Percentiles rank a stretch among this genome's conserved stretches.
phyloP scores from a whole-genome alignment of 2,329 filamentous ascomycete genomes.

The Penicillium rolfsii region DNA sequence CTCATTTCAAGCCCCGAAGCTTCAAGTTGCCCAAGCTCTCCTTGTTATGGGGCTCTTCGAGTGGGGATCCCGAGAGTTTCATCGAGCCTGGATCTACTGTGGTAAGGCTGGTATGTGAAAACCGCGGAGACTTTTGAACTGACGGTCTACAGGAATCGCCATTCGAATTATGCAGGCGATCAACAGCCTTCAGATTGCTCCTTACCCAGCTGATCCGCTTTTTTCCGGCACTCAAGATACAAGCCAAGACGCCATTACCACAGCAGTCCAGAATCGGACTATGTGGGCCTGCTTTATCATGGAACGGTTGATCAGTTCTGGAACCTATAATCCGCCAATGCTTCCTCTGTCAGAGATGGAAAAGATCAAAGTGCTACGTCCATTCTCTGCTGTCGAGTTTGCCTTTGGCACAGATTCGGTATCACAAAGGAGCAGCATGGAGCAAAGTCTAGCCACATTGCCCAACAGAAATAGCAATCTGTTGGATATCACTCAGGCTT shows the following conservation, averaged over 20 bases:
- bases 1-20: conserved; percentile 31
- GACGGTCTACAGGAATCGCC: conserved; percentile 36
- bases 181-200: conserved; percentile 15
- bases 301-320: conserved; percentile 51
- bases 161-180: conserved; percentile 45
- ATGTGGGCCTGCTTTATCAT: conserved; percentile 54
- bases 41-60: conserved; percentile 48
- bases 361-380: conserved; percentile 18
- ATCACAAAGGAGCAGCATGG: conserved; percentile 15
- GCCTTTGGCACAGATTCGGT: conserved; percentile 40
- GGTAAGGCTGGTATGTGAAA: background rate
- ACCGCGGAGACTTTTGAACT: background rate
- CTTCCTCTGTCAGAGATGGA: conserved; percentile 27
- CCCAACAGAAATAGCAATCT: conserved; percentile 9
- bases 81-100: conserved; percentile 51
- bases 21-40: conserved; percentile 46
- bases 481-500: conserved; percentile 24
- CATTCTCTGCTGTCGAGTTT: conserved; percentile 37
- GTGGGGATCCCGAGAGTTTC: conserved; percentile 49
- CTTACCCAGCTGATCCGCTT: conserved; percentile 33
- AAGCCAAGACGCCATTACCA: conserved; percentile 26
- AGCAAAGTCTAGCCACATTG: conserved; percentile 8
- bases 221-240: conserved; percentile 22
- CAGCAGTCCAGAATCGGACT: conserved; percentile 44
- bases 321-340: conserved; percentile 39